Conservation (phyloP, 2,329 filamentous ascomycete genomes). For the Neospermospora avenae region DNA sequence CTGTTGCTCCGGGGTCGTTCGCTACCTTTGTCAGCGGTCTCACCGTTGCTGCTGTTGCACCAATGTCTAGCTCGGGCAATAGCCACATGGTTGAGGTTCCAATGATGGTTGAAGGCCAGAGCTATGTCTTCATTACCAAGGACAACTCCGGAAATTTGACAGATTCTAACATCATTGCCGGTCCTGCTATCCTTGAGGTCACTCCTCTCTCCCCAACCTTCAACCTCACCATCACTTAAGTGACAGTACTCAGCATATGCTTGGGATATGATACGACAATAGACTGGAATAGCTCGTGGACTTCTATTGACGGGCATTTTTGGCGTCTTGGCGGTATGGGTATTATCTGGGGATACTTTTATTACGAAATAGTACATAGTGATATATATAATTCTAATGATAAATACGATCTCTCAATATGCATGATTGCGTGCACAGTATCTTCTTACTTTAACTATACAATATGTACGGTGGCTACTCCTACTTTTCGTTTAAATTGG, state of each 20-base stretch:
- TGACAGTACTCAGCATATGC: too few species aligned
- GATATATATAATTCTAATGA: not conserved
- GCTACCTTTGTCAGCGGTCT: slow-evolving; percentile 37
- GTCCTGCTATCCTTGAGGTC: slow-evolving; percentile 37
- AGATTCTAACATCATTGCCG: slow-evolving; percentile 39
- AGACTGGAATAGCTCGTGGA: not conserved
- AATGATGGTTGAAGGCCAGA: slow-evolving; percentile 37
- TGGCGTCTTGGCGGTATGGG: not conserved
- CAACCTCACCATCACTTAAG: slow-evolving; percentile 21
- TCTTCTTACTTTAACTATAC: too few species aligned
- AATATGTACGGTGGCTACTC: too few species aligned
- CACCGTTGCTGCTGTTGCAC: slow-evolving; percentile 36
- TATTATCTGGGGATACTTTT: not conserved
- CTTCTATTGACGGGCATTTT: not conserved
- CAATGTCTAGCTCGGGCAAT: slow-evolving; percentile 33
- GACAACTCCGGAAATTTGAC: slow-evolving; percentile 36
- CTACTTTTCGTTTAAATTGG: too few species aligned
- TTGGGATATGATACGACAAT: not conserved
- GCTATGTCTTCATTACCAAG: slow-evolving; percentile 40
- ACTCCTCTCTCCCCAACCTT: slow-evolving; percentile 31
- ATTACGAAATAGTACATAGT: not conserved
- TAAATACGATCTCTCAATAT: not conserved
- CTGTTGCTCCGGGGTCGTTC: slow-evolving; percentile 31
- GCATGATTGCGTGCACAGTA: too few species aligned
- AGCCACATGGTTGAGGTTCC: slow-evolving; percentile 34